Base-by-base conservation (phyloP, 305 asterid genomes). In the Fraxinus ornus region DNA sequence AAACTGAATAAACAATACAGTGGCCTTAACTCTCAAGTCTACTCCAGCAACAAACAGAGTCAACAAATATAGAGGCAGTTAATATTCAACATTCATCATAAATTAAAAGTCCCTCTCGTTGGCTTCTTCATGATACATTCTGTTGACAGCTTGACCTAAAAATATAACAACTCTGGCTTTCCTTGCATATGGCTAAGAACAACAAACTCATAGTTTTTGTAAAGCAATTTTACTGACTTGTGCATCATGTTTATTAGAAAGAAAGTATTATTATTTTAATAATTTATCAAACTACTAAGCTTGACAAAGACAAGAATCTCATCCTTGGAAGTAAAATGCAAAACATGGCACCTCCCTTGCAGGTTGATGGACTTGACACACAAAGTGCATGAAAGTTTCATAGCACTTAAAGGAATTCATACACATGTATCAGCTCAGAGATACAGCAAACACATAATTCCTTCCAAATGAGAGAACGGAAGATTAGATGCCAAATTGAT, bases 401-500 rank as follows among this genome's bases (percentile, higher is more conserved):
- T 75, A 81, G 37, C 60, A 60, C 75, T 68, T 70, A 22, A 22
- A 37, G 39, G 7, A 71, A 79, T 70, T 75, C 82, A 83, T 22
- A 82, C 3, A 32, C 49, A 32, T 21, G 22, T 73, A 72, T 62
- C 80, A 84, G 73, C 74, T 73, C 84, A 64, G 26, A 77, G 35
- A 84, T 37, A 71, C 76, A 75, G 76, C 62, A 81, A 83, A 78
- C 55, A 78, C 79, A 35, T 57, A 72, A 57, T 19, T 22, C 13
- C 49, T 35, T 33, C 13, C 26, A 33, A 72, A 82, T 37, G 39
- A 21, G 35, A 60, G 52, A 73, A 80, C 36, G 70, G 37, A 74
- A 80, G 60, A 78, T 83, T 72, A 78, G 72, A 78, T 37, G 75
- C 76, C 57, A 32, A 82, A 73, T 64, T 71, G 83, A 68, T 68